phyloP scores from a whole-genome alignment of 352 stramenopile species.

The Phytophthora citricola region DNA sequence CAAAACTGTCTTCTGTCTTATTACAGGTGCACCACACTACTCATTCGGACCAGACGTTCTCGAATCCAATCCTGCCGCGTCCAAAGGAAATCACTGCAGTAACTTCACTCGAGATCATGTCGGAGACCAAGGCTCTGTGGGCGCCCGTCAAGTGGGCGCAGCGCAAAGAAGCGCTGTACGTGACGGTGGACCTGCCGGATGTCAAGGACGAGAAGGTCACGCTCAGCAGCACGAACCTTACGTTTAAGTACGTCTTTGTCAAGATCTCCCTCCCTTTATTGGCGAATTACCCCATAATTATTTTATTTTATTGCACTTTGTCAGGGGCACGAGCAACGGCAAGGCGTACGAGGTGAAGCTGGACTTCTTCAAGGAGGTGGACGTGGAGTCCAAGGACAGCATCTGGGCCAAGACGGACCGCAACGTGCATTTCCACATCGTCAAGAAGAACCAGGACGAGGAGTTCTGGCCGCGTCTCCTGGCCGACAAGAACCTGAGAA shows the following conservation, averaged over 20 bases:
- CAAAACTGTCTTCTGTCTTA: slow-evolving; percentile 5
- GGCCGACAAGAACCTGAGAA: slow-evolving; percentile 97
- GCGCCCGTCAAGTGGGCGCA: slow-evolving; percentile 97
- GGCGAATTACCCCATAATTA: not conserved
- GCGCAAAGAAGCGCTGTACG: slow-evolving; percentile 95
- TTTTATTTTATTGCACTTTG: slow-evolving; percentile 3
- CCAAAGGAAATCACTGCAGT: slow-evolving; percentile 2
- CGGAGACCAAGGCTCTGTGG: slow-evolving; percentile 68
- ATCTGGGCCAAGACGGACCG: slow-evolving; percentile 96
- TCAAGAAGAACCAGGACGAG: slow-evolving; percentile 94
- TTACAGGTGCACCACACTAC: slow-evolving; percentile 12
- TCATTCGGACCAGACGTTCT: slow-evolving; percentile 36
- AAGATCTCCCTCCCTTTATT: slow-evolving; percentile 7
- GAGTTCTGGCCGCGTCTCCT: slow-evolving; percentile 97
- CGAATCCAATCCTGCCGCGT: slow-evolving; percentile 26
- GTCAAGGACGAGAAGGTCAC: slow-evolving; percentile 94
- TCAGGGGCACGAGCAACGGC: slow-evolving; percentile 87
- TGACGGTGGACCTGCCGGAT: slow-evolving; percentile 96
- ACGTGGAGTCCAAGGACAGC: slow-evolving; percentile 89
- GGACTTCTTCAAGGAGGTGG: slow-evolving; percentile 95
- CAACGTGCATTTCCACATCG: slow-evolving; percentile 96
- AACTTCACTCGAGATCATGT: slow-evolving; percentile 27
- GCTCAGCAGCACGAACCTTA: slow-evolving; percentile 90
- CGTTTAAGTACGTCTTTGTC: slow-evolving; percentile 69
- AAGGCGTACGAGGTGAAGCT: slow-evolving; percentile 96